These are phyloP conservation scores for Cercospora nicotianae DNA, from an alignment of 2,329 filamentous ascomycete species.

Conservation along the genomic window DNA sequence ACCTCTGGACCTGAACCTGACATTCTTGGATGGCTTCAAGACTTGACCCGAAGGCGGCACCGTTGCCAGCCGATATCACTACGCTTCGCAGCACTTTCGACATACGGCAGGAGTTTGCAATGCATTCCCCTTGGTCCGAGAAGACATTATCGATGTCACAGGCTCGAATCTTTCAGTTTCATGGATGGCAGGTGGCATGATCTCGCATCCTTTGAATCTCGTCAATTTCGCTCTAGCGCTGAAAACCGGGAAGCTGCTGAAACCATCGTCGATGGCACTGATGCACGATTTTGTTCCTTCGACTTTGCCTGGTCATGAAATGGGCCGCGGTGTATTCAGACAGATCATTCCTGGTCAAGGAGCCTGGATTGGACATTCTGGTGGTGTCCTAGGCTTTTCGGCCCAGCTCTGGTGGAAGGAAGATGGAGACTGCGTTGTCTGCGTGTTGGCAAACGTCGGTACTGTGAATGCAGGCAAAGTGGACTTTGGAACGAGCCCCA, in stretches of 20 bases:
- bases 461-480: conserved; percentile 14
- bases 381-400: conserved; percentile 15
- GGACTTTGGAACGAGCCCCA: neutral
- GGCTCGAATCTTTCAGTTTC: conserved; percentile 17
- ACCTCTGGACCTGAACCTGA: neutral
- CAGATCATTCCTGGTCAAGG: neutral
- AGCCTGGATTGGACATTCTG: conserved; percentile 15
- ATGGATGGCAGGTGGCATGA: conserved; percentile 19
- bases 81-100: neutral
- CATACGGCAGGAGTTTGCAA: neutral
- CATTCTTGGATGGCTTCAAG: conserved; percentile 1
- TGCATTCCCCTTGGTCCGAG: neutral
- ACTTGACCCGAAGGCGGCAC: neutral
- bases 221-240: conserved; percentile 7
- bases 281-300: neutral
- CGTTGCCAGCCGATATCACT: neutral
- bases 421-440: conserved; percentile 3
- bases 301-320: neutral
- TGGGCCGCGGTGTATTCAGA: neutral
- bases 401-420: conserved; percentile 11
- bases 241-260: neutral
- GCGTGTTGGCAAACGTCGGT: conserved; percentile 9
- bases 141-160: conserved; percentile 14
- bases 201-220: conserved; percentile 8
- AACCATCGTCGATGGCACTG: neutral